A percentile compares a stretch with the other conserved stretches of the same genome.
These are phyloP conservation scores for Coprinellus micaceus DNA, from an alignment of 768 basidiomycete species.

Conservation along the genomic window DNA sequence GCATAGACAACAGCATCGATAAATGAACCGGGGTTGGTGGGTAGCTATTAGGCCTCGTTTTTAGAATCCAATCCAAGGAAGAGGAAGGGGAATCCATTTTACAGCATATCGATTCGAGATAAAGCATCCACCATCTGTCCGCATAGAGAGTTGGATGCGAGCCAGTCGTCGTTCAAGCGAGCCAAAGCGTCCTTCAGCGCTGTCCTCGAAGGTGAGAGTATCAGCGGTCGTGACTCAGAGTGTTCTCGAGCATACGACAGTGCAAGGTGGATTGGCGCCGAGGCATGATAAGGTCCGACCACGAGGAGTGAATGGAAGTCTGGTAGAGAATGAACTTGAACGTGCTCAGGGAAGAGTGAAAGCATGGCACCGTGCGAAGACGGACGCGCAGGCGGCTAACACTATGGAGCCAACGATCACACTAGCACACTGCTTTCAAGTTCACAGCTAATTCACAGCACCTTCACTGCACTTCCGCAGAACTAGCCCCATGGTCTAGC, in stretches of 20 bases:
- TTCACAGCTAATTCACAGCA: background rate
- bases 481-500: no score
- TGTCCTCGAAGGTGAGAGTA: constrained; percentile 54
- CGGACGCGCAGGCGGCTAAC: no score
- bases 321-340: constrained; percentile 46
- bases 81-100: constrained; percentile 18
- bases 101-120: constrained; percentile 55
- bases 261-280: constrained; percentile 67
- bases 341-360: constrained; percentile 31
- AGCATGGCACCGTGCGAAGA: constrained; percentile 21
- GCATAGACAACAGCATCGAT: constrained; percentile 45
- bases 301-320: constrained; percentile 56
- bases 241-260: constrained; percentile 43
- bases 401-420: constrained; percentile 3
- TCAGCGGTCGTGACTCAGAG: constrained; percentile 34
- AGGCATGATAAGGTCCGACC: constrained; percentile 58
- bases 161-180: constrained; percentile 53
- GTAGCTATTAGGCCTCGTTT: constrained; percentile 46
- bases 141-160: constrained; percentile 38
- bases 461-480: background rate
- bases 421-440: constrained; percentile 4
- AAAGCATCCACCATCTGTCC: constrained; percentile 36
- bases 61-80: constrained; percentile 8
- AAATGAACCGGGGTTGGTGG: constrained; percentile 60
- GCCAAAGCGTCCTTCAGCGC: constrained; percentile 38